Conservation (phyloP, 2,329 filamentous ascomycete species). For the Fusarium nematophilum region DNA sequence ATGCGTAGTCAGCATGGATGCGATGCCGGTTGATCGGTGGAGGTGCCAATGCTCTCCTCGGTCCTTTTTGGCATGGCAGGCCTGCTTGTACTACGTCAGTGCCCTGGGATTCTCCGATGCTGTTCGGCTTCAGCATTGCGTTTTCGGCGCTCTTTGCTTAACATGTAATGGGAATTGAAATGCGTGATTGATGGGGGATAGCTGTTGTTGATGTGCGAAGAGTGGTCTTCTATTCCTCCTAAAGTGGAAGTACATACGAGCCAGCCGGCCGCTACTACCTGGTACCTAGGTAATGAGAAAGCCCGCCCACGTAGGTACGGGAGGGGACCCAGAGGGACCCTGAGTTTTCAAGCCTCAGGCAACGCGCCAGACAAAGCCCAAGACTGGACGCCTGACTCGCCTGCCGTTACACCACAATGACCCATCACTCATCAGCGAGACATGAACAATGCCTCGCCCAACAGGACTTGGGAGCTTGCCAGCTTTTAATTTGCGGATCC, state of each 20-base stretch:
- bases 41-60: slow-evolving; percentile 29
- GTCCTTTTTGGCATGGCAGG: slow-evolving; percentile 16
- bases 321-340: slow-evolving; percentile 9
- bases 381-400: slow-evolving; percentile 27
- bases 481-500: no score
- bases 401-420: slow-evolving; percentile 20
- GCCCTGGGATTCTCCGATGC: slow-evolving; percentile 15
- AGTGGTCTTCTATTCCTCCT: no score
- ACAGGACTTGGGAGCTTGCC: background rate
- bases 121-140: slow-evolving; percentile 12
- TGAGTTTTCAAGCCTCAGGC: slow-evolving; percentile 18
- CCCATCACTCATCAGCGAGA: slow-evolving; percentile 5
- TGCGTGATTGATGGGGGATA: slow-evolving; percentile 8
- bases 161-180: no score
- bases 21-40: slow-evolving; percentile 34
- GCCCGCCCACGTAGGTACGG: no score
- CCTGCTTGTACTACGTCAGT: background rate
- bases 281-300: no score
- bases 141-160: slow-evolving; percentile 11
- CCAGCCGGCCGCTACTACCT: no score
- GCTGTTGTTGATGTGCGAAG: background rate
- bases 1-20: slow-evolving; percentile 31
- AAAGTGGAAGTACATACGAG: no score
- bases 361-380: no score
- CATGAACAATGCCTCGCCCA: slow-evolving; percentile 16